phyloP scores from a whole-genome alignment of 2,329 filamentous ascomycete genomes.

The Pestalotiopsis sp. region DNA sequence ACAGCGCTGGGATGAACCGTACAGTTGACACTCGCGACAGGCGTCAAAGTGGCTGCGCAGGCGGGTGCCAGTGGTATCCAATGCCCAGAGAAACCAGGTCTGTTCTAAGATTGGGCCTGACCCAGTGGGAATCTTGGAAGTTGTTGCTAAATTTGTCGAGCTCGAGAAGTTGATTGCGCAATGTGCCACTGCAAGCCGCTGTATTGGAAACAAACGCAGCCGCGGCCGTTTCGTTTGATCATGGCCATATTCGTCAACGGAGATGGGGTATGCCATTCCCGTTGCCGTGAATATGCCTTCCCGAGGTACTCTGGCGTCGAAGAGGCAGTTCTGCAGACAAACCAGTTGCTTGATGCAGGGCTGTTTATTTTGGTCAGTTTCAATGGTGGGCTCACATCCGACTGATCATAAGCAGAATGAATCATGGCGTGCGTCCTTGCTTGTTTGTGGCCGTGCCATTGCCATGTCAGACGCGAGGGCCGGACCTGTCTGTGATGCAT shows the following conservation, averaged over 20 bases:
- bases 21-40: not conserved
- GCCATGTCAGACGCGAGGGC: not conserved
- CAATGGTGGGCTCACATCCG: not conserved
- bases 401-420: not conserved
- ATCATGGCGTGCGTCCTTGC: not conserved
- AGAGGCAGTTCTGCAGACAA: not conserved
- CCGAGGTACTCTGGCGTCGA: not conserved
- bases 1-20: not conserved
- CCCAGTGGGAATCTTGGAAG: not conserved
- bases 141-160: conserved; percentile 8
- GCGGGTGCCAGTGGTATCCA: not conserved
- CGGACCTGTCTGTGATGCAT: not conserved
- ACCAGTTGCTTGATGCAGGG: not conserved
- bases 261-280: not conserved
- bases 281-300: not conserved
- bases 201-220: not conserved
- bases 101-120: not conserved
- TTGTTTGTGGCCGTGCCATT: not conserved
- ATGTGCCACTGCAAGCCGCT: not conserved
- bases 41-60: not conserved
- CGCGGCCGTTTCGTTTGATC: not conserved
- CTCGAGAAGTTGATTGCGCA: conserved; percentile 4
- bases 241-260: not conserved
- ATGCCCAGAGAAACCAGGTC: not conserved
- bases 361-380: not conserved